Evolutionary conservation across 2,329 filamentous ascomycete genomes (phyloP), one percentile per base, ranked within the genome.

Genomic region (Talaromyces sp.): DNA sequence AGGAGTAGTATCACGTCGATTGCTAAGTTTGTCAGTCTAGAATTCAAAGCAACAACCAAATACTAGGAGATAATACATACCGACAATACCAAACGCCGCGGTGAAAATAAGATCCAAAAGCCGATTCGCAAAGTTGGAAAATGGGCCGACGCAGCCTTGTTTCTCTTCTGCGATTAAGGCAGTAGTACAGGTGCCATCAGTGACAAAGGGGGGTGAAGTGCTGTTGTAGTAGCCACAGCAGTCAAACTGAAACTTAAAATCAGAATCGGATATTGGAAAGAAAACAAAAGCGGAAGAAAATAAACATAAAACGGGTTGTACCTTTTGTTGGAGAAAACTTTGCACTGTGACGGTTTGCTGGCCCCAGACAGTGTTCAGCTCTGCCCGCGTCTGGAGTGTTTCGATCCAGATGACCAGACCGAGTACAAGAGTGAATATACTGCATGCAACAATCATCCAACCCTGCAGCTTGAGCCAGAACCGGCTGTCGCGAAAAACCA

Each of bases 211-310:
- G 11, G 89, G 88, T 13, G 84, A 82, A 4, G 86, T 88, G 73
- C 83, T 85, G 77, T 92, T 91, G 67, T 84, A 77, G 77, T 90
- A 95, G 63, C 90, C 90, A 68, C 90, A 95, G 84, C 90, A 95
- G 67, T 85, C 73, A 72, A 93, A 93, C 86, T 91, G 64, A 55
- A 9, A 50, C 6, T 27, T 3, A 53, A 2, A 54, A n/a, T 41
- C n/a, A 60, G 32, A 21, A 17, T 29, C 17, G 8, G 6, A 52
- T 3, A 5, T n/a, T n/a, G 3, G 8, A 52, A n/a, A 14, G 17
- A 26, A 27, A 4, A 17, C 9, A n/a, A n/a, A n/a, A n/a, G n/a
- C n/a, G n/a, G 26, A 27, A 6, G 26, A 27, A 27, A 27, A 27
- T 27, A 49, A 14, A 49, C 31, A 35, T 21, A 32, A 32, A 21